Percentiles rank a stretch among this genome's conserved stretches.
phyloP scores from a whole-genome alignment of 2,329 filamentous ascomycete genomes.

The Stachybotrys echinatus region DNA sequence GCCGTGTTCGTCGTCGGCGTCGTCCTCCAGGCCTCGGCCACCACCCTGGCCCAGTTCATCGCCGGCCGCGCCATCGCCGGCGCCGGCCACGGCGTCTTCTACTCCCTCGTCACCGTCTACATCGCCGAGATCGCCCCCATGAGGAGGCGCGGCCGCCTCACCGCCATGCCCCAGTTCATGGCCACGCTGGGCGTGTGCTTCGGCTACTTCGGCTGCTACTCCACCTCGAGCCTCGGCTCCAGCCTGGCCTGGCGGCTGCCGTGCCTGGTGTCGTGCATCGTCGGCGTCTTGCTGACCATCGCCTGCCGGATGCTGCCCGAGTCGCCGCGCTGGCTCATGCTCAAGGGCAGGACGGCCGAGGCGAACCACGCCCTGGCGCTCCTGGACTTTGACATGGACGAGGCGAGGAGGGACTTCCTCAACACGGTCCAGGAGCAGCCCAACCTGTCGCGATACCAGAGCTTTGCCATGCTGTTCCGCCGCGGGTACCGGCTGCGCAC shows the following conservation, averaged over 20 bases:
- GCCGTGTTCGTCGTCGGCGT: constrained; percentile 48
- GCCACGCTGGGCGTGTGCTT: constrained; percentile 42
- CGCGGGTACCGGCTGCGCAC: constrained; percentile 41
- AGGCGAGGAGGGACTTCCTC: constrained; percentile 43
- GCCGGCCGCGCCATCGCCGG: constrained; percentile 51
- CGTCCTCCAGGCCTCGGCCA: constrained; percentile 43
- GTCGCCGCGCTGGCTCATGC: constrained; percentile 53
- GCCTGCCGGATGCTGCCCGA: constrained; percentile 40
- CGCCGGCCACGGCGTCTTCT: constrained; percentile 52
- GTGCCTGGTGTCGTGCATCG: constrained; percentile 40
- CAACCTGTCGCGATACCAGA: constrained; percentile 24
- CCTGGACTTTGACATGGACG: constrained; percentile 36
- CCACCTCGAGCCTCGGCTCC: constrained; percentile 37
- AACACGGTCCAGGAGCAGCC: constrained; percentile 17
- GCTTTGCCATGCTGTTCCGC: constrained; percentile 25
- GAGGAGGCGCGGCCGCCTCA: constrained; percentile 41
- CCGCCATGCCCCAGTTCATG: constrained; percentile 47
- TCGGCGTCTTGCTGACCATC: constrained; percentile 31
- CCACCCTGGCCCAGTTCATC: constrained; percentile 45
- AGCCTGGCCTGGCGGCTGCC: constrained; percentile 52
- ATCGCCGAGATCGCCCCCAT: constrained; percentile 57
- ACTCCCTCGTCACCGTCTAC: constrained; percentile 53
- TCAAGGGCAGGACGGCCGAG: constrained; percentile 38
- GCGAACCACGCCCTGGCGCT: constrained; percentile 35
- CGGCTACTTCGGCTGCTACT: constrained; percentile 59